Percentiles rank a stretch among this genome's conserved stretches.
These are phyloP conservation scores for Russula compacta DNA, from an alignment of 768 basidiomycete genomes.

Conservation along the genomic window DNA sequence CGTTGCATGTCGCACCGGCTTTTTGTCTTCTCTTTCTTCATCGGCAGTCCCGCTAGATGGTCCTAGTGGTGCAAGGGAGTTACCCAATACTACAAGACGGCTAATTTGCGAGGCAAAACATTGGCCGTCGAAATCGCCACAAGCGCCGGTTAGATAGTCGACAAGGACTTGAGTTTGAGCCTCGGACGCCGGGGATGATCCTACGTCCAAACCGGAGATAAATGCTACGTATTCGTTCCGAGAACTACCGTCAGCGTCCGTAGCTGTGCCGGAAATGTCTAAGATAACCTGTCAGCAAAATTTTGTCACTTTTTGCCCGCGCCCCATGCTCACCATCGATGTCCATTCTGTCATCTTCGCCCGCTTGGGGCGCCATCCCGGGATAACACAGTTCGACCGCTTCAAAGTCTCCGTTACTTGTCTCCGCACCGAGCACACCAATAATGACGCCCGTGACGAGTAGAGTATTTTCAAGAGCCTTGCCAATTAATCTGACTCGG, in stretches of 20 bases:
- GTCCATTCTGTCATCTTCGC: constrained; percentile 45
- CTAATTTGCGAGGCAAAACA: constrained; percentile 62
- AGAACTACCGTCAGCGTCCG: neutral
- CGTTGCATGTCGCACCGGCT: constrained; percentile 35
- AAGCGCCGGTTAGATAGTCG: constrained; percentile 84
- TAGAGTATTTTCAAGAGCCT: constrained; percentile 45
- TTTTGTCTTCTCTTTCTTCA: constrained; percentile 37
- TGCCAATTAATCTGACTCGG: constrained; percentile 80
- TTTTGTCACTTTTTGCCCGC: neutral
- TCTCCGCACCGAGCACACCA: constrained; percentile 87
- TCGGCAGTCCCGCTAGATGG: constrained; percentile 25
- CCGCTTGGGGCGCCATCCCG: constrained; percentile 63
- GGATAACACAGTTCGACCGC: constrained; percentile 83
- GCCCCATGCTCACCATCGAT: constrained; percentile 45
- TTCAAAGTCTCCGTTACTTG: constrained; percentile 83
- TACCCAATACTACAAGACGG: constrained; percentile 81
- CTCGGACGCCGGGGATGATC: constrained; percentile 50
- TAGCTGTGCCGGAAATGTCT: neutral
- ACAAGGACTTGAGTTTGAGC: constrained; percentile 77
- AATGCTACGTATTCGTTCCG: constrained; percentile 70
- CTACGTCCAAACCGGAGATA: constrained; percentile 79
- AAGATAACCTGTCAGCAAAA: constrained; percentile 4
- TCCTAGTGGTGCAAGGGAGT: constrained; percentile 59
- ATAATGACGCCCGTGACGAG: constrained; percentile 90
- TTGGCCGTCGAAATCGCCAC: constrained; percentile 60